Evolutionary conservation across 148 eudicot species (phyloP), one percentile per base, ranked within the genome.

Genomic region (Fagopyrum homotropicum): DNA sequence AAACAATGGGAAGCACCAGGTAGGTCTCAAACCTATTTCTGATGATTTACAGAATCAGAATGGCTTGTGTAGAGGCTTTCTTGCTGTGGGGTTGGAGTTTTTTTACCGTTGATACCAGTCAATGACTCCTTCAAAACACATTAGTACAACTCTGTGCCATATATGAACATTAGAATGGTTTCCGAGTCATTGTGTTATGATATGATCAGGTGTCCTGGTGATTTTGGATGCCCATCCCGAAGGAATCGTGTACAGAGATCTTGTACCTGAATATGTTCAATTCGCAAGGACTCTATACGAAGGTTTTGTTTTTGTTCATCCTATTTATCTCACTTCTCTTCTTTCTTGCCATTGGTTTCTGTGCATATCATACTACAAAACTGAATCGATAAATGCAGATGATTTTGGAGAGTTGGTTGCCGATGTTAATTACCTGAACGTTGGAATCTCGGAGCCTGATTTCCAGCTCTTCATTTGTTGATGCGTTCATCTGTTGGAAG

Each of bases 361-460:
- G 16, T 40, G 17, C 46, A 30, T 46, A 40, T 66, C 47, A 66
- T 66, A 4, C 4, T 29, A 9, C 1, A 35, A 40, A 40, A 43
- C 15, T 66, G 46, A 40, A 35, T 40, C 35, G 46, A 0, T 66
- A n/a, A 46, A 57, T 30, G 73, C 77, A 94, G 98, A 94, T 72
- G 91, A 88, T 81, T 85, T 94, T 73, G 98, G 98, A 48, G 84
- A 87, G 47, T 79, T 83, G 17, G 92, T 83, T 59, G 89, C 84
- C 44, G 98, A 94, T 81, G 97, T 94, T 44, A 94, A 94, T 83
- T 92, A 90, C 87, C 89, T 94, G 56, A 89, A 94, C 64, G 85
- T 84, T 3, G 98, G 97, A 75, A 73, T 59, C 52, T 63, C 80
- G 73, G 75, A 64, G 66, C 84, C 86, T 48, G 61, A 89, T 74